Evolutionary conservation across 139 green algal species (phyloP).

Genomic region (Yamagishiella unicocca): DNA sequence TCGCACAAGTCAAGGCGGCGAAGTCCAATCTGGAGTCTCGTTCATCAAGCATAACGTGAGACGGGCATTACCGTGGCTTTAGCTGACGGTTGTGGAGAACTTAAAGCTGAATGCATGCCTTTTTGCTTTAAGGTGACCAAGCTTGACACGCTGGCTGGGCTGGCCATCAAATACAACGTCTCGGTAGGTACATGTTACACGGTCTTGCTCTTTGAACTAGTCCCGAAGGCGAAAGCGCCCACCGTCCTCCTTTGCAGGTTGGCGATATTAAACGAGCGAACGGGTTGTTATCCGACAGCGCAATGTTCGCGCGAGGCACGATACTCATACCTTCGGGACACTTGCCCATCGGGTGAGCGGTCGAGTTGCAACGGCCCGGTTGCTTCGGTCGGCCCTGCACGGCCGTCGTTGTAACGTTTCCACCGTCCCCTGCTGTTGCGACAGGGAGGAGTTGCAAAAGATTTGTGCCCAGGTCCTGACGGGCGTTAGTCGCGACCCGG

Average conservation of each 20-base stretch:
- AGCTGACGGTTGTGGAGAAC: neutral
- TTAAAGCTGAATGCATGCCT: neutral
- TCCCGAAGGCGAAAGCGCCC: neutral
- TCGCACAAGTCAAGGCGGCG: neutral
- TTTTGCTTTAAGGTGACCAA: conserved; percentile 77
- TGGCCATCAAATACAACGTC: conserved; percentile 88
- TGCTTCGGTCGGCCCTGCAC: no score
- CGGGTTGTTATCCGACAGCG: conserved; percentile 83
- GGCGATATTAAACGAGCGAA: conserved; percentile 91
- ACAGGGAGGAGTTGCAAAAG: conserved; percentile 57
- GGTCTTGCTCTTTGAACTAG: neutral
- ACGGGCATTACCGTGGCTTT: neutral
- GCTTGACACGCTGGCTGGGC: conserved; percentile 85
- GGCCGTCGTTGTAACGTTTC: neutral
- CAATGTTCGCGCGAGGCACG: conserved; percentile 81
- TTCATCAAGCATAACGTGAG: conserved; percentile 47
- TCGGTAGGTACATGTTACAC: conserved; percentile 62
- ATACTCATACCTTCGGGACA: conserved; percentile 81
- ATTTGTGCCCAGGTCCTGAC: conserved; percentile 52
- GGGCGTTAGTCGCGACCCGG: conserved; percentile 31
- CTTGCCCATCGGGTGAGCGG: conserved; percentile 75
- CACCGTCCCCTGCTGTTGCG: neutral
- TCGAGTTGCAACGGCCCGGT: neutral
- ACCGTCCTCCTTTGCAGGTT: conserved; percentile 69
- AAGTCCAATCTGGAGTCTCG: neutral